Conservation (phyloP, 306 rosid species). For the Hylodesmum podocarpum region DNA sequence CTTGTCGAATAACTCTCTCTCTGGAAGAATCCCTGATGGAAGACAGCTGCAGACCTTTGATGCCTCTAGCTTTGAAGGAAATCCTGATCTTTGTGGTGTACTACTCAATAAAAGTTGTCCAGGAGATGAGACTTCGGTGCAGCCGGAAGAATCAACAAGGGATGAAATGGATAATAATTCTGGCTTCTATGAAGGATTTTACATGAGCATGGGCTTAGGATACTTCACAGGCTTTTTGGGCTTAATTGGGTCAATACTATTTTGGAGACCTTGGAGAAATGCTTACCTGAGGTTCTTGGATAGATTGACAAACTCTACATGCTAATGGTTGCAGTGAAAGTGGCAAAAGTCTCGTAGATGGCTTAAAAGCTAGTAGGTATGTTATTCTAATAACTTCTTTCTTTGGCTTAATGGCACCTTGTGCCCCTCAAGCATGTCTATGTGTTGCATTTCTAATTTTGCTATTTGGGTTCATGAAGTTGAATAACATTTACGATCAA, state of each 20-base stretch:
- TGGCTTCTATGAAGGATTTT: neutral
- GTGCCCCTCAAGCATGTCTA: too few relatives aligned
- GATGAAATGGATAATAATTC: neutral
- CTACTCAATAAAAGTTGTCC: neutral
- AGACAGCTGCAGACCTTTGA: neutral
- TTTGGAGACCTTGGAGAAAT: constrained; percentile 1
- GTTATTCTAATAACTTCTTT: neutral
- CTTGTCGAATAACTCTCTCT: neutral
- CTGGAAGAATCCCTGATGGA: neutral
- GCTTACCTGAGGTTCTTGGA: neutral
- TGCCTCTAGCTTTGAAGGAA: neutral
- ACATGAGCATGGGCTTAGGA: neutral
- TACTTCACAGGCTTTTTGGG: neutral
- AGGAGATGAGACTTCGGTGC: neutral
- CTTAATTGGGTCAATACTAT: neutral
- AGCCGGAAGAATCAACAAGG: neutral
- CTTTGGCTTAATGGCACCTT: too few relatives aligned
- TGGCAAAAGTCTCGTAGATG: neutral
- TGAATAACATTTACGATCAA: too few relatives aligned
- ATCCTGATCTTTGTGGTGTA: neutral
- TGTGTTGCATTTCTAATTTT: too few relatives aligned
- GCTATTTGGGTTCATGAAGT: too few relatives aligned
- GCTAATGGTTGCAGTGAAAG: neutral
- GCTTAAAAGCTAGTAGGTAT: neutral
- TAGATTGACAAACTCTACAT: neutral